Evolutionary conservation across 306 rosid species (phyloP).

Genomic region (Vigna reflexopilosa): DNA sequence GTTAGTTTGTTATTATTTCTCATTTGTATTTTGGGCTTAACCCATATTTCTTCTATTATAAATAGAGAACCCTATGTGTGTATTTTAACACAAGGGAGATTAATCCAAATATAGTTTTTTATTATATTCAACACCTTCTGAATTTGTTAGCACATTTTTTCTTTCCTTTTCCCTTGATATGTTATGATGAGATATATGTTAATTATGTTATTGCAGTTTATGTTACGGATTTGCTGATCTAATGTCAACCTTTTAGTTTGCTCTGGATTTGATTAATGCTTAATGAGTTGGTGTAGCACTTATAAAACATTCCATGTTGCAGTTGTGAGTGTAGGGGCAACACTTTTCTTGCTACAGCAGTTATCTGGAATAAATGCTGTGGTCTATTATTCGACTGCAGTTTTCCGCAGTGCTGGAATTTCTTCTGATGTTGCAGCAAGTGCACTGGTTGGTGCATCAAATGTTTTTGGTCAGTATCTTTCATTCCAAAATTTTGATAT

Average conservation of each 20-base stretch:
- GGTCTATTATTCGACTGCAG: slow-evolving; percentile 92
- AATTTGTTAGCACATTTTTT: background rate
- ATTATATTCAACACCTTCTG: too few species aligned
- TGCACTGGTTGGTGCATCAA: slow-evolving; percentile 94
- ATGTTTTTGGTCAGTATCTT: slow-evolving; percentile 79
- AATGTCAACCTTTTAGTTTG: slow-evolving; percentile 12
- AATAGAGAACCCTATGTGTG: too few species aligned
- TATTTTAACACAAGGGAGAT: too few species aligned
- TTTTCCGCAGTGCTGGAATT: slow-evolving; percentile 92
- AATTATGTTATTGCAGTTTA: background rate
- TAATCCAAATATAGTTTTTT: too few species aligned
- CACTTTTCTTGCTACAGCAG: slow-evolving; percentile 93
- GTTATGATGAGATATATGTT: slow-evolving; percentile 6
- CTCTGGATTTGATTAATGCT: background rate
- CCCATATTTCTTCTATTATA: too few species aligned
- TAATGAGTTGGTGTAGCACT: slow-evolving; percentile 28
- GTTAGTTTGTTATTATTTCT: too few species aligned
- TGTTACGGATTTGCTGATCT: background rate
- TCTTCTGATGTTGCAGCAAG: slow-evolving; percentile 97
- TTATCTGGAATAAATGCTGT: slow-evolving; percentile 97
- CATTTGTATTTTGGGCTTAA: too few species aligned
- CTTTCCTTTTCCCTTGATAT: background rate
- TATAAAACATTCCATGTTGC: slow-evolving; percentile 49
- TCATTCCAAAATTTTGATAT: background rate
- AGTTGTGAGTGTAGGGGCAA: slow-evolving; percentile 90